Evolutionary conservation across 176 grass and related monocot genomes (phyloP).

Genomic region (Ampelocalamus luodianensis): DNA sequence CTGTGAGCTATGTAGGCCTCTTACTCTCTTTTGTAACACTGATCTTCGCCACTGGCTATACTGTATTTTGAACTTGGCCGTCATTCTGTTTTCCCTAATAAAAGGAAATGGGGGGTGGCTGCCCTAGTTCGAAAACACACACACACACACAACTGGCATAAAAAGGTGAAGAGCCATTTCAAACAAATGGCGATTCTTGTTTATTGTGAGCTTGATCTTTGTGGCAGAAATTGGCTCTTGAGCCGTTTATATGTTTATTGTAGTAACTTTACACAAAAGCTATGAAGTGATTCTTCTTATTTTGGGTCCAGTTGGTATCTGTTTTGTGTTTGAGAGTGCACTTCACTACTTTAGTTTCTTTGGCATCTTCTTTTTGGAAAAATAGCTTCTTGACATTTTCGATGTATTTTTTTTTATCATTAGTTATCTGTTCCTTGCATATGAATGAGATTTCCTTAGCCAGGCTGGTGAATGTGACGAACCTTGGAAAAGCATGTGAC

Average conservation of each 20-base stretch:
- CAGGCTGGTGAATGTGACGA: neutral
- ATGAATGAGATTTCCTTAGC: neutral
- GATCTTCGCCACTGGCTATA: neutral
- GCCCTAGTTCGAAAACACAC: neutral
- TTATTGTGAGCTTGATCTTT: neutral
- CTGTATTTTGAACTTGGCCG: neutral
- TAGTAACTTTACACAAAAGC: neutral
- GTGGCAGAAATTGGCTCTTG: neutral
- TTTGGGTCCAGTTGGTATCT: neutral
- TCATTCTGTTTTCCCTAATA: neutral
- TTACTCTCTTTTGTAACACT: neutral
- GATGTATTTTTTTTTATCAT: neutral
- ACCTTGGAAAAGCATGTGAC: neutral
- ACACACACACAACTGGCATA: neutral
- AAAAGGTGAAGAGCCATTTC: neutral
- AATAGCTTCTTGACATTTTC: neutral
- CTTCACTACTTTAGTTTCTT: neutral
- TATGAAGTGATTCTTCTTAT: constrained; percentile 7
- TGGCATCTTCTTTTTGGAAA: neutral
- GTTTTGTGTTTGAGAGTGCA: neutral
- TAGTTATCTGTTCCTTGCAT: neutral
- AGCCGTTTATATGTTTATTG: neutral
- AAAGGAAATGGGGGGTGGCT: neutral
- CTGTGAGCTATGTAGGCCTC: neutral
- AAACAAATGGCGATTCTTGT: neutral